Evolutionary conservation across 768 basidiomycete species (phyloP), one percentile per base, ranked within the genome.

Genomic region (Tylopilus vinaceipallidus): DNA sequence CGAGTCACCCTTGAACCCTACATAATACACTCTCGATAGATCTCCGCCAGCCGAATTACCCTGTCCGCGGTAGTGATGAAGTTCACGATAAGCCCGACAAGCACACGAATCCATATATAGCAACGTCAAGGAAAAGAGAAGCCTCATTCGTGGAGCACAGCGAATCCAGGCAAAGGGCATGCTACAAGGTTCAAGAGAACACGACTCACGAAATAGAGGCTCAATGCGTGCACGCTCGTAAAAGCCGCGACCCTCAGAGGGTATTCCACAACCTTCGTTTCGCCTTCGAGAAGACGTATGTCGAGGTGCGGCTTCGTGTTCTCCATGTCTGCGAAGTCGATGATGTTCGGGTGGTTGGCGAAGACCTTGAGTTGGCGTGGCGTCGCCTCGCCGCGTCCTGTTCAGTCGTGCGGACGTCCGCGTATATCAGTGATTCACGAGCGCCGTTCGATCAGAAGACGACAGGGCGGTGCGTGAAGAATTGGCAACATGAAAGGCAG

Each of bases 1-100:
- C 40, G 75, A 72, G 55, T 90, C 86, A 35, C 91, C 91, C 64
- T 83, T 87, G 75, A 94, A 94, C 17, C 91, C 91, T 36, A 93
- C 60, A 60, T 84, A 94, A 62, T 86, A 94, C 32, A 93, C 67
- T 22, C 86, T 72, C 3, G 86, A 80, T 16, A 69, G 54, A 7
- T 88, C 84, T 23, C 77, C 84, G 6, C 86, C 88, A 4, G 74
- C 75, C 2, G 88, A 73, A 35, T 90, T 81, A 46, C 80, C 81
- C 88, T 90, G 54, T 23, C 41, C 45, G 48, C 42, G 13, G 40
- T 40, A n/a, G 17, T 39, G 34, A 45, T 49, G 26, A 52, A 41
- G 19, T 52, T 29, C 24, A 20, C 42, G 54, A 56, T 65, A 47
- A 60, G 54, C 39, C n/a, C 24, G 32, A 45, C 29, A 34, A 45